These are phyloP conservation scores for carrot (Daucus carota) DNA, from an alignment of 129 eudicot species.

Conservation along the genomic window DH1_v3.0 NC_030382.2:52144501-52145000, in stretches of 20 bases:
- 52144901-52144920: background rate
- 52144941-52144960: background rate
- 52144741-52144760: conserved; percentile 31
- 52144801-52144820: background rate
- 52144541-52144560: no score
- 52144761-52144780: conserved; percentile 19
- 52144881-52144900: background rate
- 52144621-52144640: background rate
- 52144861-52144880: background rate
- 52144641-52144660: background rate
- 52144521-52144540: no score
- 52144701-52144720: conserved; percentile 26
- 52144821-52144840: background rate
- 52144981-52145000: background rate
- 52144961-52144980: background rate
- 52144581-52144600: background rate
- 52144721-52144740: conserved; percentile 46
- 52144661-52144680: background rate
- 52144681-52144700: background rate
- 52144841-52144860: background rate
- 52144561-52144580: background rate
- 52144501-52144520: no score
- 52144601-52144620: background rate
- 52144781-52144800: conserved; percentile 19
- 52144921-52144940: background rate